phyloP scores from a whole-genome alignment of 306 rosid genomes.

The Castanea mollissima region DNA sequence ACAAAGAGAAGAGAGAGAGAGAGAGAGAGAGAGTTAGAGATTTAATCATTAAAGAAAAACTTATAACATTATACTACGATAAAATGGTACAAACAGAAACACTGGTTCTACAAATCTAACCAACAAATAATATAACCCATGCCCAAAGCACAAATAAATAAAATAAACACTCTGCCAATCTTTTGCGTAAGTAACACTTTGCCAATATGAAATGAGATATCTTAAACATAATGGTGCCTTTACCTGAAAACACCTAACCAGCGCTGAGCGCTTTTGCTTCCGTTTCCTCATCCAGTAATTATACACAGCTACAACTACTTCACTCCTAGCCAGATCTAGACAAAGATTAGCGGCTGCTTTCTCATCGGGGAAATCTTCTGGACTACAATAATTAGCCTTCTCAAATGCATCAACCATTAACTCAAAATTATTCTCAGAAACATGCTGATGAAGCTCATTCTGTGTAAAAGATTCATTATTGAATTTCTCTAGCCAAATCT shows the following conservation, averaged over 20 bases:
- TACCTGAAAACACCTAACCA: slow-evolving; percentile 79
- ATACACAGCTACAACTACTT: slow-evolving; percentile 50
- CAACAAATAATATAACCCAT: slow-evolving; percentile 13
- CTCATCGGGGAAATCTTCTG: slow-evolving; percentile 46
- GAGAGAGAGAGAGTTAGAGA: not conserved
- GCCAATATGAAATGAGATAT: slow-evolving; percentile 1
- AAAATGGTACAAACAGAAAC: not conserved
- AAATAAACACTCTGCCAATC: not conserved
- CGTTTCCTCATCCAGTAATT: slow-evolving; percentile 69
- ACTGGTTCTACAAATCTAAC: not conserved
- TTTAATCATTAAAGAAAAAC: too few species aligned
- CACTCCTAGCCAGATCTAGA: slow-evolving; percentile 41
- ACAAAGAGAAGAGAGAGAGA: not conserved
- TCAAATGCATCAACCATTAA: slow-evolving; percentile 66
- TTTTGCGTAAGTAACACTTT: not conserved
- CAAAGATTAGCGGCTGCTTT: slow-evolving; percentile 37
- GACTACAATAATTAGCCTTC: slow-evolving; percentile 49
- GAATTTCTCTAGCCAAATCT: slow-evolving; percentile 59
- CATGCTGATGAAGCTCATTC: slow-evolving; percentile 29
- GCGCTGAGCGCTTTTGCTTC: slow-evolving; percentile 40
- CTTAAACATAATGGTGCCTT: slow-evolving; percentile 14
- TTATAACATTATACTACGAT: not conserved
- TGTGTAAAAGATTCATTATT: slow-evolving; percentile 28
- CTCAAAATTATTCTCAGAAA: slow-evolving; percentile 63
- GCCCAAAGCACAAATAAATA: slow-evolving; percentile 1